Evolutionary conservation across 2,329 filamentous ascomycete species (phyloP).

Genomic region (Penicillium freii): DNA sequence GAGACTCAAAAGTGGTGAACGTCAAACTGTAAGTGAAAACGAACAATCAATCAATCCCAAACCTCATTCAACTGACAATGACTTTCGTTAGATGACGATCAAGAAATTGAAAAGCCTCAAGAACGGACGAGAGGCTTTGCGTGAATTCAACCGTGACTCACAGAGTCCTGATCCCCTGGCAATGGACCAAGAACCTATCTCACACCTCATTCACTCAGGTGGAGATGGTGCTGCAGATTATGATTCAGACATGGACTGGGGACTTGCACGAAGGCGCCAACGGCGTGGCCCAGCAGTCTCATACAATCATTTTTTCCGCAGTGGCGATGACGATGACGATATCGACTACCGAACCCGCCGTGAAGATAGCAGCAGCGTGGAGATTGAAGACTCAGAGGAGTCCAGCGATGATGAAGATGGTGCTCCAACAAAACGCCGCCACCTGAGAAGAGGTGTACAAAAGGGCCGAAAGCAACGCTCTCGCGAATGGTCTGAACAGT

Average conservation of each 20-base stretch:
- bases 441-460: background rate
- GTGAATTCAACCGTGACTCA: slow-evolving; percentile 15
- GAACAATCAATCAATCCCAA: slow-evolving; percentile 3
- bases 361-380: no score
- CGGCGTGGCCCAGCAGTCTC: background rate
- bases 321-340: background rate
- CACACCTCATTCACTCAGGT: background rate
- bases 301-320: slow-evolving; percentile 2
- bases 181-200: background rate
- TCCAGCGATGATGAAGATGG: background rate
- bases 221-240: slow-evolving; percentile 13
- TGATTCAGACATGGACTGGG: background rate
- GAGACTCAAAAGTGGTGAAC: slow-evolving; percentile 38
- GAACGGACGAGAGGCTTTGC: slow-evolving; percentile 26
- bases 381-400: background rate
- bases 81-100: slow-evolving; percentile 26
- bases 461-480: background rate
- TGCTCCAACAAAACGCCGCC: background rate
- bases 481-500: slow-evolving; percentile 11
- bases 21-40: slow-evolving; percentile 32
- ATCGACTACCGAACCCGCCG: background rate
- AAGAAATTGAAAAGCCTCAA: slow-evolving; percentile 28
- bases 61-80: slow-evolving; percentile 10
- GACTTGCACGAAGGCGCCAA: background rate
- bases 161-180: slow-evolving; percentile 10